Base-by-base conservation (phyloP, 352 stramenopile species). In the Phytophthora melonis region DNA sequence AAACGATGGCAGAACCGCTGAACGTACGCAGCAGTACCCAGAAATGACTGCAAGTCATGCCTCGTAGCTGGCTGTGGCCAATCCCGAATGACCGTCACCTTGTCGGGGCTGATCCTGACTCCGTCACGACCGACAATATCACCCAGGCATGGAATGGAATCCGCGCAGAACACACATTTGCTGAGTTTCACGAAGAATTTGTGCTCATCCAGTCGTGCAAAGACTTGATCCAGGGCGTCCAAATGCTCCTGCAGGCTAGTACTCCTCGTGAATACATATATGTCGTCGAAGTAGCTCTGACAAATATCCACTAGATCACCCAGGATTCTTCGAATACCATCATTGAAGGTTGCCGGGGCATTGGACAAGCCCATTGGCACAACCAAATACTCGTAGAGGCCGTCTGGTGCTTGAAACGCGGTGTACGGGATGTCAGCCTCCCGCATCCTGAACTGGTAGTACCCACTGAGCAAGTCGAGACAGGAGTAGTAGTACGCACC, bases 361-460 rank as follows among this genome's bases (percentile, higher is more conserved):
- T 67, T 72, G 0, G 47, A 72, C 8, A 80, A 27, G n/a, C 74
- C 68, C 68, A 77, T 76, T 0, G 69, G 60, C 4, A 71, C 50
- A 10, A 69, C 64, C 2, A 80, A 45, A 7, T 70, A 78, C 30
- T 77, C 74, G 14, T 53, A 78, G 0, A 75, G n/a, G 7, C 68
- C 59, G 32, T 69, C 30, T 1, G 64, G 74, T 2, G 73, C 27
- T 14, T 58, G 56, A 36, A 79, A 72, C 0, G 74, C 74, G 11
- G 63, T 80, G 54, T 70, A 72, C 3, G 52, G 43, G 13, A 80
- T 77, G 21, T 77, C 59, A 4, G 49, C 3, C 5, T 70, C 59
- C 3, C 53, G 41, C 66, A 78, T 77, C 13, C 64, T 27, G 3
- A 82, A 58, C 52, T 75, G 75, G 27, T 78, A 77, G 60, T 70